Conservation (phyloP, 2,329 filamentous ascomycete genomes). For the Colletotrichum sp. region DNA sequence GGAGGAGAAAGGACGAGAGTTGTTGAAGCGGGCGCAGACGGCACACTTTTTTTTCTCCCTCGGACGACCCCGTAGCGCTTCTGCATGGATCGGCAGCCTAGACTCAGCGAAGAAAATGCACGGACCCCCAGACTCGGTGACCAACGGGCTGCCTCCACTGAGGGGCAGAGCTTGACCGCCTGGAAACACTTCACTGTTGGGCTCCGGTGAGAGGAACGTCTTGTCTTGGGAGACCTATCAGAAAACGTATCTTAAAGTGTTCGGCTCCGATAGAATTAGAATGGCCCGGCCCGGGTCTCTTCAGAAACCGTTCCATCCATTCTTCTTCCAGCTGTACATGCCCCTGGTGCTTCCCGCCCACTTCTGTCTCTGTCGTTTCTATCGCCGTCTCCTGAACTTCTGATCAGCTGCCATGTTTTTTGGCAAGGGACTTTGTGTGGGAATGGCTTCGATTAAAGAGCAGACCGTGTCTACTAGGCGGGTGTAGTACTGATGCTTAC, state of each 20-base stretch:
- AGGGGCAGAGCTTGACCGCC: background rate
- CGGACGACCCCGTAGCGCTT: constrained; percentile 7
- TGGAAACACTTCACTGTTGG: background rate
- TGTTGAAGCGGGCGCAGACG: background rate
- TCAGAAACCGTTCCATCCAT: background rate
- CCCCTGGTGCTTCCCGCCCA: background rate
- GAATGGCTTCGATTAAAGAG: background rate
- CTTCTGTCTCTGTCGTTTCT: background rate
- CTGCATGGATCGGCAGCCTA: constrained; percentile 15
- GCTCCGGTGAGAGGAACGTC: background rate
- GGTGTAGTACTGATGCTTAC: background rate
- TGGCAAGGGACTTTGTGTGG: background rate
- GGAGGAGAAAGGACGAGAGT: background rate
- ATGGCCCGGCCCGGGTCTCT: background rate
- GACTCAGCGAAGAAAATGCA: background rate
- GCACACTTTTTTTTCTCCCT: background rate
- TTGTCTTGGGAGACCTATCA: background rate
- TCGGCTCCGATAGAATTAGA: background rate
- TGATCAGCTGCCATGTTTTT: background rate
- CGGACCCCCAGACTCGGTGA: background rate
- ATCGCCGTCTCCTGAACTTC: background rate
- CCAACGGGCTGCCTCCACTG: constrained; percentile 1
- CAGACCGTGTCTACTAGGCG: background rate
- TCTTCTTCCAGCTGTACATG: background rate
- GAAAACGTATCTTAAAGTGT: background rate